A percentile compares a stretch with the other conserved stretches of the same genome.
Conservation (phyloP, 2,329 filamentous ascomycete species). For the Exophiala bonariae region DNA sequence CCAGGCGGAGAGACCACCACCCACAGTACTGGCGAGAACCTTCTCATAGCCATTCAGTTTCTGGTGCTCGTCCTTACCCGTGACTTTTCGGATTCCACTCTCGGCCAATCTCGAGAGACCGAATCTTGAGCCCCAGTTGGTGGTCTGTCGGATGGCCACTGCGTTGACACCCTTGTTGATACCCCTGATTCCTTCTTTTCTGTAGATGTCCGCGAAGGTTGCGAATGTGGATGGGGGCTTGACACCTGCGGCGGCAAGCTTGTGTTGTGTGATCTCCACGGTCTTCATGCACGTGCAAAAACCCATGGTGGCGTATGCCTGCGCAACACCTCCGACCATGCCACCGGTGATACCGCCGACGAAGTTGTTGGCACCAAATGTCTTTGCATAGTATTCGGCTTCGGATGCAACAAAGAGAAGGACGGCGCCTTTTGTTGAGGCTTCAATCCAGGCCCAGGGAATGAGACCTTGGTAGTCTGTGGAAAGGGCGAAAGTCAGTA, state of each 20-base stretch:
- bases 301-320: slow-evolving; percentile 99
- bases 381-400: slow-evolving; percentile 90
- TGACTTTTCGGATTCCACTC: slow-evolving; percentile 75
- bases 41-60: slow-evolving; percentile 82
- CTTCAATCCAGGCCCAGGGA: slow-evolving; percentile 99
- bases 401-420: slow-evolving; percentile 98
- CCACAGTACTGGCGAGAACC: slow-evolving; percentile 79
- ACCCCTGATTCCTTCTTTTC: slow-evolving; percentile 85
- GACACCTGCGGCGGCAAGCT: slow-evolving; percentile 78
- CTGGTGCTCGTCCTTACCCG: slow-evolving; percentile 75
- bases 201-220: slow-evolving; percentile 97
- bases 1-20: slow-evolving; percentile 95
- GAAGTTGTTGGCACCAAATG: slow-evolving; percentile 82
- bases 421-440: slow-evolving; percentile 97
- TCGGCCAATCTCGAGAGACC: slow-evolving; percentile 90
- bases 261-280: slow-evolving; percentile 98
- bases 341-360: slow-evolving; percentile 85
- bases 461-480: slow-evolving; percentile 99
- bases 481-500: slow-evolving; percentile 10
- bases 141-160: slow-evolving; percentile 97
- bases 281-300: slow-evolving; percentile 99
- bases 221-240: slow-evolving; percentile 88
- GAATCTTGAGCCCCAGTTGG: slow-evolving; percentile 98
- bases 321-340: slow-evolving; percentile 90
- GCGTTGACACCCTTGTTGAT: slow-evolving; percentile 99